Base-by-base conservation (phyloP, 1,284 basidiomycete genomes). In the Cutaneotrichosporon dermatis region DNA sequence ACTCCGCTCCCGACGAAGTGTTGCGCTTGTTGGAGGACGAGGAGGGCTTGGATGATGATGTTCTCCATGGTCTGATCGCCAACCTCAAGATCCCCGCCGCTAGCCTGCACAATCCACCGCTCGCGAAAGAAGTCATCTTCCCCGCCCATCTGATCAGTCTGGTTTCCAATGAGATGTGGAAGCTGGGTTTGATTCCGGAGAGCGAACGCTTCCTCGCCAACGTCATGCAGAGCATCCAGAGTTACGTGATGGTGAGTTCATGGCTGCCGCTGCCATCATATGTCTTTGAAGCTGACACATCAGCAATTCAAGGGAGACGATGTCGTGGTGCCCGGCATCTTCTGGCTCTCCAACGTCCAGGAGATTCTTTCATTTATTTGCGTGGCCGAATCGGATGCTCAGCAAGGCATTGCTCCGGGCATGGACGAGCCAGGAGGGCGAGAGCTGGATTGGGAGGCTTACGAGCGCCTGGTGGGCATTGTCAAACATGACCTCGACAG, bases 101-200 rank as follows among this genome's bases (percentile, higher is more conserved):
- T 1, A 93, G 88, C 70, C 81, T 92, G 57, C 90, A 89, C 58
- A 96, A 92, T 72, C 91, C 93, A 1, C 91, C 93, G 15, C 87
- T 88, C 36, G 88, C 94, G 63, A 99, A 98, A 79, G 96, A 99
- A 78, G 94, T 99, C 57, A 83, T 99, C 45, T 99, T 99, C 88
- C 96, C 96, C 4, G 95, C 96, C n/a, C 98, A 99, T 77, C 85
- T 99, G 61, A 99, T 99, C 79, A 92, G 90, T 70, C 82, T 99
- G 53, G 89, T 97, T 61, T 96, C 93, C 16, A 99, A 99, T 78
- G 96, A 99, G 79, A 99, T 99, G 95, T 99, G 96, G 96, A 98
- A 98, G 80, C 92, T 97, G 71, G 93, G 94, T 35, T 85, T 99
- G 70, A 97, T 99, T 68, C 84, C 88, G 34, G 95, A 99, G 78